A percentile compares a stretch with the other conserved stretches of the same genome.
Evolutionary conservation across 441 rosid species (phyloP).

Genomic region (Raphanus hybrid): DNA sequence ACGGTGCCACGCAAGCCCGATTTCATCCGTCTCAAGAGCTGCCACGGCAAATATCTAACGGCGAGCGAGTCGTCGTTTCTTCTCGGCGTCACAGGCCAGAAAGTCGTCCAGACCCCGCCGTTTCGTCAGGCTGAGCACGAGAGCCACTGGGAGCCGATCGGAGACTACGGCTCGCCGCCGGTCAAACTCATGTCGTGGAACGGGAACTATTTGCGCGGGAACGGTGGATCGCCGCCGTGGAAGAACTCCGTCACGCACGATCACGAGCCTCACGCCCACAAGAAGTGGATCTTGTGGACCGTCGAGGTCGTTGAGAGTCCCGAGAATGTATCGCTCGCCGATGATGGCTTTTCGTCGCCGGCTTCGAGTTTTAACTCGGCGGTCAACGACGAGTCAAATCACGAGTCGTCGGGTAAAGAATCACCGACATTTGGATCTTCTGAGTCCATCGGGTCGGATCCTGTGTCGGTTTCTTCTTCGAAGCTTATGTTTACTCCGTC

Average conservation of each 20-base stretch:
- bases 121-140: conserved; percentile 44
- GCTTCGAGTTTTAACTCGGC: conserved; percentile 57
- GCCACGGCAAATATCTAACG: conserved; percentile 54
- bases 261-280: conserved; percentile 51
- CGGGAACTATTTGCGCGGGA: conserved; percentile 58
- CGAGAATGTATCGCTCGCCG: conserved; percentile 49
- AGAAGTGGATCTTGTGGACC: conserved; percentile 65
- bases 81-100: conserved; percentile 64
- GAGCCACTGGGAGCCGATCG: conserved; percentile 60
- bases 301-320: conserved; percentile 42
- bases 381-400: conserved; percentile 43
- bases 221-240: conserved; percentile 77
- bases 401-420: conserved; percentile 46
- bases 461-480: conserved; percentile 42
- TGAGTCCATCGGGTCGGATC: conserved; percentile 40
- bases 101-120: conserved; percentile 47
- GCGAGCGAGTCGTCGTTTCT: conserved; percentile 55
- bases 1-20: conserved; percentile 47
- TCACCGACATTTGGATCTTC: conserved; percentile 22
- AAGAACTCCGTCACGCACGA: conserved; percentile 70
- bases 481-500: conserved; percentile 51
- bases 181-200: conserved; percentile 63
- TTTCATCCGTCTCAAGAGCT: conserved; percentile 56
- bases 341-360: conserved; percentile 46
- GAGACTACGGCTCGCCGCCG: conserved; percentile 50